Evolutionary conservation across 2,329 filamentous ascomycete genomes (phyloP).

Genomic region (Aureobasidium pullulans): DNA sequence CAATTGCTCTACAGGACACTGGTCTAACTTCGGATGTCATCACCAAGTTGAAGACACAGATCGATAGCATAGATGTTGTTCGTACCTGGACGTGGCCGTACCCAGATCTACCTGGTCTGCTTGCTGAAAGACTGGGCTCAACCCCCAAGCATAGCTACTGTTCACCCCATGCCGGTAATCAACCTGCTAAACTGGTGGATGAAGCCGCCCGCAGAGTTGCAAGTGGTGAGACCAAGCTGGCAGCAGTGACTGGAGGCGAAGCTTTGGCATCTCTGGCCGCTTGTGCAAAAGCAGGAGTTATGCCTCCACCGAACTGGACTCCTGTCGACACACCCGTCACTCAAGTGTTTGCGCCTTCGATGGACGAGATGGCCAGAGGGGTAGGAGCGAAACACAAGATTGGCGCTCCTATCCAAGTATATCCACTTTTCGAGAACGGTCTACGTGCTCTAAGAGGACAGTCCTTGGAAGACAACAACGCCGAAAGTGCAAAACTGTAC

Average conservation of each 20-base stretch:
- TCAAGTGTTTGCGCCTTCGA: slow-evolving; percentile 45
- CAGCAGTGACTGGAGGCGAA: slow-evolving; percentile 57
- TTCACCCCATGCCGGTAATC: slow-evolving; percentile 56
- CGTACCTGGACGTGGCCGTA: slow-evolving; percentile 62
- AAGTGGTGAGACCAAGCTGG: slow-evolving; percentile 46
- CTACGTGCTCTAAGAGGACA: slow-evolving; percentile 52
- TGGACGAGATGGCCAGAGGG: slow-evolving; percentile 37
- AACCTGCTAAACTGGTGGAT: slow-evolving; percentile 56
- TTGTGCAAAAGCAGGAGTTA: slow-evolving; percentile 44
- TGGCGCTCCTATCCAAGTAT: slow-evolving; percentile 58
- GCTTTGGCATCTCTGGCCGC: slow-evolving; percentile 52
- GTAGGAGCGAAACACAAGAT: slow-evolving; percentile 51
- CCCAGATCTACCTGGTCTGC: slow-evolving; percentile 47
- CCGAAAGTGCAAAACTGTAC: slow-evolving; percentile 54
- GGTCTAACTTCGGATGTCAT: slow-evolving; percentile 24
- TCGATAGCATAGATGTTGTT: slow-evolving; percentile 55
- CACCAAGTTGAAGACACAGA: slow-evolving; percentile 34
- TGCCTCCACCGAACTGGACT: slow-evolving; percentile 56
- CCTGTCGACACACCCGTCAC: slow-evolving; percentile 39
- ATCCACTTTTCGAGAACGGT: slow-evolving; percentile 59
- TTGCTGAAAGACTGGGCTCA: slow-evolving; percentile 45
- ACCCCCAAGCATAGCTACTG: slow-evolving; percentile 42
- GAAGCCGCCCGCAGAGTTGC: slow-evolving; percentile 54
- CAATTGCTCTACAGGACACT: slow-evolving; percentile 46
- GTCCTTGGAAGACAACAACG: slow-evolving; percentile 47